A percentile compares a stretch with the other conserved stretches of the same genome.
These are phyloP conservation scores for Boletus eberwhitei DNA, from an alignment of 768 basidiomycete species.

Conservation along the genomic window DNA sequence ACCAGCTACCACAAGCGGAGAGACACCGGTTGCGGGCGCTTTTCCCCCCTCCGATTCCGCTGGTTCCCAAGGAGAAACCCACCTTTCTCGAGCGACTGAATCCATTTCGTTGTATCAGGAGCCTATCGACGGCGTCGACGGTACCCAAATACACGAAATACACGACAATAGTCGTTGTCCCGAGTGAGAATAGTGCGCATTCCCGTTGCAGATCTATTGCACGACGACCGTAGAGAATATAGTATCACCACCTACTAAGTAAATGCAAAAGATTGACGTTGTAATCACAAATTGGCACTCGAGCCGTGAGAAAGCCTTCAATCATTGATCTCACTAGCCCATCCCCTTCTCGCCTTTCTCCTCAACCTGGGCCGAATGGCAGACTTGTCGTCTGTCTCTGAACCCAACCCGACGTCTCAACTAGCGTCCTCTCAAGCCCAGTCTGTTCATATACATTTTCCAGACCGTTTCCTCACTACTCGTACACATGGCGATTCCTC, in stretches of 20 bases:
- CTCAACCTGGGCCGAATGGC: constrained; percentile 24
- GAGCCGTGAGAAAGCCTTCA: constrained; percentile 16
- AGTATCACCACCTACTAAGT: background rate
- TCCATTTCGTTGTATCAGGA: constrained; percentile 7
- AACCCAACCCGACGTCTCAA: constrained; percentile 15
- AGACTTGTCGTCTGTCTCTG: constrained; percentile 24
- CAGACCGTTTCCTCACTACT: constrained; percentile 29
- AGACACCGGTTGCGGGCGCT: background rate
- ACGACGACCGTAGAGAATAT: constrained; percentile 8
- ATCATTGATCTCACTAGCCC: background rate
- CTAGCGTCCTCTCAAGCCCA: constrained; percentile 12
- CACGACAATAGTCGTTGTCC: background rate
- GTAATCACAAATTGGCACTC: background rate
- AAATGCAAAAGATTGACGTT: background rate
- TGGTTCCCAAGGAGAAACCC: background rate
- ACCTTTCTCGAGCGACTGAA: constrained; percentile 10
- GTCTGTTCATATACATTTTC: constrained; percentile 34
- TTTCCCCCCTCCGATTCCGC: background rate
- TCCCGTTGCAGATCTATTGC: constrained; percentile 6
- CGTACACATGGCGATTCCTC: constrained; percentile 28
- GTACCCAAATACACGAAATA: background rate
- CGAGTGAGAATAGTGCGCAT: constrained; percentile 8
- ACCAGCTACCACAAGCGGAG: background rate
- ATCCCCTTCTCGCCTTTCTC: background rate
- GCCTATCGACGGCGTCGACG: background rate